phyloP scores from a whole-genome alignment of 345 rosid species.

The Aquilaria malaccensis region DNA sequence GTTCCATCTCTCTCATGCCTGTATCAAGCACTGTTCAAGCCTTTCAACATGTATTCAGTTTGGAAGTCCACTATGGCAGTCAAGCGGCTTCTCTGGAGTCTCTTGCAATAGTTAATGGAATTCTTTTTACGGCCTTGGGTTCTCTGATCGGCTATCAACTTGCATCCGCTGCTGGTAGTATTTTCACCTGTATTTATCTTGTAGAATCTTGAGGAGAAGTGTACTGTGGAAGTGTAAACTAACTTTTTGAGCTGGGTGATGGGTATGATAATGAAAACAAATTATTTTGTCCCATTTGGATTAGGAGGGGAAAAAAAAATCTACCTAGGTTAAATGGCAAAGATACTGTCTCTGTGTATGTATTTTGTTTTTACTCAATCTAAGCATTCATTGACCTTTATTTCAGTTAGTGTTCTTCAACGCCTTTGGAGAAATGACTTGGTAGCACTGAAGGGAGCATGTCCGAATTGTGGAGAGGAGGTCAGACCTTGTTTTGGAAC shows the following conservation, averaged over 20 bases:
- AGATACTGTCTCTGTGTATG: too few species aligned
- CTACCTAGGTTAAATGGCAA: too few species aligned
- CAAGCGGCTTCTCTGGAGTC: conserved; percentile 40
- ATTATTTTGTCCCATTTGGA: too few species aligned
- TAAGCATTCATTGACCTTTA: background rate
- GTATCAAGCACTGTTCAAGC: conserved; percentile 51
- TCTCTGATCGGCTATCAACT: conserved; percentile 65
- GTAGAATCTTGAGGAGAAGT: background rate
- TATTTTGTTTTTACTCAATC: background rate
- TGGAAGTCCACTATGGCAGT: conserved; percentile 29
- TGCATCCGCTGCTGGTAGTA: conserved; percentile 72
- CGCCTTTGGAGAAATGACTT: conserved; percentile 92
- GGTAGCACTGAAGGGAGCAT: conserved; percentile 81
- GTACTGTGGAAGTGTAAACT: background rate
- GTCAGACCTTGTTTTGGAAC: conserved; percentile 25
- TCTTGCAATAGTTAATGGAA: conserved; percentile 42
- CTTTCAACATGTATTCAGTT: conserved; percentile 42
- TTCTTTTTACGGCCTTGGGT: conserved; percentile 63
- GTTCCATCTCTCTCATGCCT: conserved; percentile 50
- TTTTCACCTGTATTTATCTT: background rate
- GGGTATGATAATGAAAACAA: too few species aligned
- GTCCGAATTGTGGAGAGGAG: conserved; percentile 99
- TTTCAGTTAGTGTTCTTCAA: conserved; percentile 66
- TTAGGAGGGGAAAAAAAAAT: too few species aligned
- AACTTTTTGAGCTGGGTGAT: too few species aligned